phyloP scores from a whole-genome alignment of 371 early-diverging fungal genomes.

The Rhizopus arrhizus region DNA sequence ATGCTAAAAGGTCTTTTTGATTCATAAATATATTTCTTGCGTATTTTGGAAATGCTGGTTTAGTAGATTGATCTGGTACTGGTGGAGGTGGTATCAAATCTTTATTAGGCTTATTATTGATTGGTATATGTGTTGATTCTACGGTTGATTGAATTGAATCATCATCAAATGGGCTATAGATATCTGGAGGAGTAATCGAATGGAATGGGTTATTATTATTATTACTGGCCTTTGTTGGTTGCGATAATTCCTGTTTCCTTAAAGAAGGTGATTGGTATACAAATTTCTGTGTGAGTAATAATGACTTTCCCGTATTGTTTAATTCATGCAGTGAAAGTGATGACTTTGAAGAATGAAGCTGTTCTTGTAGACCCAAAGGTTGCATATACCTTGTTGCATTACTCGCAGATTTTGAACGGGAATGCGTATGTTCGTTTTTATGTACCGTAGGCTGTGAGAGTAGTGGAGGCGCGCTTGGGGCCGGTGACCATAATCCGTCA shows the following conservation, averaged over 20 bases:
- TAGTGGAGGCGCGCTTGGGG: slow-evolving; percentile 10
- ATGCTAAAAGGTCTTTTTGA: background rate
- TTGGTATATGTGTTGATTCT: background rate
- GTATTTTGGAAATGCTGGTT: slow-evolving; percentile 46
- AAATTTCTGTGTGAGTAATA: slow-evolving; percentile 40
- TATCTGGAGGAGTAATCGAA: background rate
- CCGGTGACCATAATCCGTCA: slow-evolving; percentile 1
- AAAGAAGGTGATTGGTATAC: slow-evolving; percentile 29
- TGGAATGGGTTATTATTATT: slow-evolving; percentile 9
- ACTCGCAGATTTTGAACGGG: slow-evolving; percentile 34
- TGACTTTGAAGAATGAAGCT: slow-evolving; percentile 13
- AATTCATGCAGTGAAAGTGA: slow-evolving; percentile 24
- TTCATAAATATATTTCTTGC: slow-evolving; percentile 25
- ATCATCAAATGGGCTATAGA: slow-evolving; percentile 24
- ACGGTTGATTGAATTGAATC: background rate
- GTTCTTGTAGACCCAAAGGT: slow-evolving; percentile 15
- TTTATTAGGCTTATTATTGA: slow-evolving; percentile 36
- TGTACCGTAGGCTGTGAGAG: background rate
- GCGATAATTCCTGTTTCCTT: slow-evolving; percentile 1
- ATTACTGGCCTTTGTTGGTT: background rate
- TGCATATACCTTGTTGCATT: slow-evolving; percentile 4
- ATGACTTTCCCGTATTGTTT: slow-evolving; percentile 26
- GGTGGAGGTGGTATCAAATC: slow-evolving; percentile 40
- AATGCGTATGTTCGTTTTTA: slow-evolving; percentile 26
- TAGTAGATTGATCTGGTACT: slow-evolving; percentile 47